Percentiles rank a stretch among this genome's conserved stretches.
phyloP scores from a whole-genome alignment of 2,329 filamentous ascomycete genomes.

The Colletotrichum tropicale region DNA sequence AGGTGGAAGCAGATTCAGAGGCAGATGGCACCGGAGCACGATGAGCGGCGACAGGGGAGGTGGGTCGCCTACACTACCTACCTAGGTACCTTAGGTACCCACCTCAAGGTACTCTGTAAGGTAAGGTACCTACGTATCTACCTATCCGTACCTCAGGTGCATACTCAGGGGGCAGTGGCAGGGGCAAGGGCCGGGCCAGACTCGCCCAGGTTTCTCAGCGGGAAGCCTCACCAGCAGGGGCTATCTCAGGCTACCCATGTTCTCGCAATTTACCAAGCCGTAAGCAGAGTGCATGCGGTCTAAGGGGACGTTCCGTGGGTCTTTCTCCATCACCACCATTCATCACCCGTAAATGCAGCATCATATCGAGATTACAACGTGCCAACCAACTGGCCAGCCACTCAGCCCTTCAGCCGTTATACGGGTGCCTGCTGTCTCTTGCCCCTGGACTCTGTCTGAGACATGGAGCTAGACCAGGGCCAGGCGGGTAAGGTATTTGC shows the following conservation, averaged over 20 bases:
- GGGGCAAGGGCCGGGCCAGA: background rate
- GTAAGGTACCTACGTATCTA: no score
- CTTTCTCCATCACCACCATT: background rate
- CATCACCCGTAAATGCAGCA: background rate
- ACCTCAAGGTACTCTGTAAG: no score
- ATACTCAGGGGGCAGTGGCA: background rate
- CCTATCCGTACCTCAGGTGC: no score
- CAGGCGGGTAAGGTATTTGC: slow-evolving; percentile 11
- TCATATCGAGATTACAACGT: slow-evolving; percentile 12
- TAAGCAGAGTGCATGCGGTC: slow-evolving; percentile 3
- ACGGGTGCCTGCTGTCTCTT: slow-evolving; percentile 7
- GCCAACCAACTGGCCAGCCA: background rate
- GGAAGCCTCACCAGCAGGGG: background rate
- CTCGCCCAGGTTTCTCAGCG: background rate
- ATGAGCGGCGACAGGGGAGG: background rate
- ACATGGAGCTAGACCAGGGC: slow-evolving; percentile 3
- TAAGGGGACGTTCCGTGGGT: background rate
- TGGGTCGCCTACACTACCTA: no score
- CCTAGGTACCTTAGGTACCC: no score
- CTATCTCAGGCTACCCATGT: background rate
- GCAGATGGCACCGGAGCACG: background rate
- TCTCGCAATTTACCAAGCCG: background rate
- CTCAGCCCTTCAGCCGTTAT: slow-evolving; percentile 11
- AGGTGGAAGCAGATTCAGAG: background rate
- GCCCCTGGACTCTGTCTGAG: slow-evolving; percentile 3